These are phyloP conservation scores for Urtica urens DNA, from an alignment of 306 rosid genomes.

Conservation along the genomic window DNA sequence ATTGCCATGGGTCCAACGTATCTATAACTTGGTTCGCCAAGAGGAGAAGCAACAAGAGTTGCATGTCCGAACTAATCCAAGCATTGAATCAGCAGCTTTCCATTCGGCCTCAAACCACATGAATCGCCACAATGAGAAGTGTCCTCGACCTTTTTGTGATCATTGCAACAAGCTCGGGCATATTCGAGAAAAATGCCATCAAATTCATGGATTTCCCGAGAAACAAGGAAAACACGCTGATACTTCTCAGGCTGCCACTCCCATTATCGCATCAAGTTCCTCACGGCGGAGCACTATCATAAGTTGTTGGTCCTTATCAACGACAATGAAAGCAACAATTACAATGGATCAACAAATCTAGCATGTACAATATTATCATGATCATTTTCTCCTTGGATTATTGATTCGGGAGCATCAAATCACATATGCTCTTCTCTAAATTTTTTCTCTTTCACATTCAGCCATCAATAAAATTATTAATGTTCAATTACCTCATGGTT, in stretches of 20 bases:
- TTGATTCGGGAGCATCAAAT: slow-evolving; percentile 3
- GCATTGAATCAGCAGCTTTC: background rate
- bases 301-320: background rate
- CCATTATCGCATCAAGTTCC: background rate
- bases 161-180: slow-evolving; percentile 9
- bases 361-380: background rate
- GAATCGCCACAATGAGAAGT: background rate
- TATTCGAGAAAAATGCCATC: background rate
- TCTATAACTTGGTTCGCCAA: background rate
- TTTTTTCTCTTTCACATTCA: background rate
- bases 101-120: background rate
- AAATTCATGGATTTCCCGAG: slow-evolving; percentile 11
- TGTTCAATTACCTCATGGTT: background rate
- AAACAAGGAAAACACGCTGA: background rate
- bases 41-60: too few species aligned
- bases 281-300: slow-evolving; percentile 3
- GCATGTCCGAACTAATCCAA: background rate
- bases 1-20: background rate
- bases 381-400: background rate
- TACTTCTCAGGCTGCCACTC: background rate
- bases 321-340: background rate
- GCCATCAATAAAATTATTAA: background rate
- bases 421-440: background rate
- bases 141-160: background rate
- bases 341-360: background rate